A percentile compares a stretch with the other conserved stretches of the same genome.
These are phyloP conservation scores for Neurospora sublineolata DNA, from an alignment of 495 filamentous ascomycete species.

Conservation along the genomic window DNA sequence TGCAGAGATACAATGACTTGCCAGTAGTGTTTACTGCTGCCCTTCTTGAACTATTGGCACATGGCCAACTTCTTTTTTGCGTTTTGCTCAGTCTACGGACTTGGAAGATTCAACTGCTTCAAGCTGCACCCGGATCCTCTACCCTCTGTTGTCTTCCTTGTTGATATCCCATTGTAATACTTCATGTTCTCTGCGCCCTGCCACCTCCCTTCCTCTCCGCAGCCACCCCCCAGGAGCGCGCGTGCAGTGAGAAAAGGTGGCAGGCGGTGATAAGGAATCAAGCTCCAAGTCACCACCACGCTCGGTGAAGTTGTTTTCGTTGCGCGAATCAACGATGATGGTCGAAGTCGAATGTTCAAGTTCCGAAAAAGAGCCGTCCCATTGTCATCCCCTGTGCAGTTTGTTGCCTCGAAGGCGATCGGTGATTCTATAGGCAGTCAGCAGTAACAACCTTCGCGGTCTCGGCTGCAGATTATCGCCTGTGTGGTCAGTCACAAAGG, in stretches of 20 bases:
- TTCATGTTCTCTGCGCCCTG: not conserved
- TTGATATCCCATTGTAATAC: no score
- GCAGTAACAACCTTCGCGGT: not conserved
- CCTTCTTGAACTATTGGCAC: no score
- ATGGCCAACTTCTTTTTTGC: no score
- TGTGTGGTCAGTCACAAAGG: slow-evolving; percentile 6
- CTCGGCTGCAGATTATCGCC: not conserved
- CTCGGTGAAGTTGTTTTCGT: not conserved
- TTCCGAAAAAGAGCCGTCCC: not conserved
- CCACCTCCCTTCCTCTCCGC: not conserved
- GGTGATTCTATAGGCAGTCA: not conserved
- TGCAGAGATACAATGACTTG: no score
- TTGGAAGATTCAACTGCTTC: no score
- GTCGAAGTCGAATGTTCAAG: not conserved
- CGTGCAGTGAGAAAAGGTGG: not conserved
- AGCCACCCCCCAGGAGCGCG: not conserved
- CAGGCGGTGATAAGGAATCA: not conserved
- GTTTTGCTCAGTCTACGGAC: no score
- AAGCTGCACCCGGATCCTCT: no score
- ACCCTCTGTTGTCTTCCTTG: no score
- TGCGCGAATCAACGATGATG: not conserved
- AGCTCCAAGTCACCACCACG: not conserved
- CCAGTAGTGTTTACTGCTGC: no score
- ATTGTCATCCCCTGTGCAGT: not conserved
- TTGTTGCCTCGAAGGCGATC: not conserved